Evolutionary conservation across 2,329 filamentous ascomycete genomes (phyloP), one percentile per base, ranked within the genome.

Genomic region (Epichloe amarillans): DNA sequence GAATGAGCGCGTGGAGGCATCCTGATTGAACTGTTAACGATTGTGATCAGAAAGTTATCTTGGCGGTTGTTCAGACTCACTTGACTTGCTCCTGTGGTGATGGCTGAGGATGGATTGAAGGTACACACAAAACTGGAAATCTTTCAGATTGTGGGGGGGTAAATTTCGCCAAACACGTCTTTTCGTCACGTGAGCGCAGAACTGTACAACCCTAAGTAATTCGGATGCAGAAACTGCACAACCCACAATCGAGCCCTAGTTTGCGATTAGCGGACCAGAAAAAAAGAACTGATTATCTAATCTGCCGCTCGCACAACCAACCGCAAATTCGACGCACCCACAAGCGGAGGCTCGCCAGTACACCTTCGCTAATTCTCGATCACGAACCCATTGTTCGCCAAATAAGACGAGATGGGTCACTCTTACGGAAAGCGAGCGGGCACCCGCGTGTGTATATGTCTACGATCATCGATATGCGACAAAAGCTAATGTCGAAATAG

Each of bases 371-470:
- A 67, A 64, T 62, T 64, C 62, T 72, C 70, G 64, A 72, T 69
- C 64, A 69, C 66, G 66, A 66, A 61, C 62, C 62, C 59, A 42
- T 52, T 55, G 55, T 53, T 56, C 56, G 58, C 52, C 56, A 70
- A 70, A 75, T 72, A 64, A 73, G 76, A 73, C 79, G 80, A 77
- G 71, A 88, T 88, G 85, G 84, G 84, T 86, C 85, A 90, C 79
- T 80, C 86, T 67, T 82, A 83, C 75, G 86, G 86, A 88, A 82
- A 90, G 69, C 82, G 87, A 73, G 79, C 84, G 70, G 86, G 86
- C 74, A 91, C 86, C 74, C 85, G 86, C 74, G 82, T 86, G 82
- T 62, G 82, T 82, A 64, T 46, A 56, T 51, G 47, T 51, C 46
- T 51, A 52, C 50, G 50, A 54, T 41, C 5, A 51, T 43, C 47